These are phyloP conservation scores for Polytrichum commune DNA, from an alignment of 225 moss, liverwort and hornwort genomes.

Conservation along the genomic window DNA sequence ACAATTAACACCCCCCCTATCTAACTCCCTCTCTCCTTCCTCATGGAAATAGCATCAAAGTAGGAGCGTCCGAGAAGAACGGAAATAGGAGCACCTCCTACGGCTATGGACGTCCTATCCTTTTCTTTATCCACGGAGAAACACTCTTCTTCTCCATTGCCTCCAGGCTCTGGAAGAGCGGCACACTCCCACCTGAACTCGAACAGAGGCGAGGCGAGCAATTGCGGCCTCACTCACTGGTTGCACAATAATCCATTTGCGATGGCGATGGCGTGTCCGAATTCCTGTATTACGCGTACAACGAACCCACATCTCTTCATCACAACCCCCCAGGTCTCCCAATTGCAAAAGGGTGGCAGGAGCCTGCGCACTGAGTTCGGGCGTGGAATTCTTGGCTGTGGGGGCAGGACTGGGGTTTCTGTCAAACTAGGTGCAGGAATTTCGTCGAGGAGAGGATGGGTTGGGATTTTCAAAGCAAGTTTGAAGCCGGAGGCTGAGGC, in stretches of 20 bases:
- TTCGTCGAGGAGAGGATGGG: not conserved
- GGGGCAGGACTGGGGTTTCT: not conserved
- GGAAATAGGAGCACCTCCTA: too few species aligned
- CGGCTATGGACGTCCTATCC: too few species aligned
- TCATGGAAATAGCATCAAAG: too few species aligned
- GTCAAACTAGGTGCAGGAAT: not conserved
- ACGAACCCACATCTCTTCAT: not conserved
- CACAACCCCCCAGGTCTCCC: not conserved
- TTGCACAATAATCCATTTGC: not conserved
- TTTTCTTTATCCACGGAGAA: not conserved
- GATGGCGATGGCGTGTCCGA: conserved; percentile 33
- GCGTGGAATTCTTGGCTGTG: not conserved
- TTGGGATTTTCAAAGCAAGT: conserved; percentile 23
- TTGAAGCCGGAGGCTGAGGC: conserved; percentile 46
- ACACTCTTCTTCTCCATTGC: not conserved
- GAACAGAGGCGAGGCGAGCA: not conserved
- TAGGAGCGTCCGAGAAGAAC: too few species aligned
- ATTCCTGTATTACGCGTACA: conserved; percentile 28
- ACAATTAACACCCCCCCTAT: too few species aligned
- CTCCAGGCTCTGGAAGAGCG: not conserved
- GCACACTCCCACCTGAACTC: not conserved
- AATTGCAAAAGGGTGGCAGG: not conserved
- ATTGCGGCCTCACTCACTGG: not conserved
- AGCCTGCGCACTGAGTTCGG: not conserved
- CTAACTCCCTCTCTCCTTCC: too few species aligned